phyloP scores from a whole-genome alignment of 108 stramenopile genomes.

The Cylindrotheca closterium region DNA sequence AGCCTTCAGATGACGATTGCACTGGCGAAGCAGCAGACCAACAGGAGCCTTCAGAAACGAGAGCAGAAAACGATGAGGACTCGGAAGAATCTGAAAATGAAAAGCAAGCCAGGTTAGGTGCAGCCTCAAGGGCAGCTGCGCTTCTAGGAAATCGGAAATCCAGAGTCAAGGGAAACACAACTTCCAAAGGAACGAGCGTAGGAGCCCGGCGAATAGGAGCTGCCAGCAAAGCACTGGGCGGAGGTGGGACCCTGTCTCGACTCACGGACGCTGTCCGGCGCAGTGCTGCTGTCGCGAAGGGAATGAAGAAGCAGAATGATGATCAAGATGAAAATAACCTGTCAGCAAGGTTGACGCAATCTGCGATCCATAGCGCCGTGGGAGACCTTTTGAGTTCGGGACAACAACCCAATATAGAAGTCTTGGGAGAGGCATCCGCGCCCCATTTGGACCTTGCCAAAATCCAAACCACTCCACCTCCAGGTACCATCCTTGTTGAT shows the following conservation, averaged over 20 bases:
- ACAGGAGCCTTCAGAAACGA: neutral
- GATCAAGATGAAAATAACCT: neutral
- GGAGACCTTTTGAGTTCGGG: slow-evolving; percentile 15
- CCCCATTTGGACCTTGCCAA: neutral
- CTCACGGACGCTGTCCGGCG: slow-evolving; percentile 24
- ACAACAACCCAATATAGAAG: slow-evolving; percentile 9
- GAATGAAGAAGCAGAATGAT: neutral
- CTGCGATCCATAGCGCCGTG: slow-evolving; percentile 14
- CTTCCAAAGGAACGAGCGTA: slow-evolving; percentile 23
- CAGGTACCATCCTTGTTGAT: slow-evolving; percentile 17
- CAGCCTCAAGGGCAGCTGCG: slow-evolving; percentile 10
- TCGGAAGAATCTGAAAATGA: neutral
- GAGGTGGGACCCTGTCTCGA: slow-evolving; percentile 1
- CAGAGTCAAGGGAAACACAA: neutral
- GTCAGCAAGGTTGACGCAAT: slow-evolving; percentile 2
- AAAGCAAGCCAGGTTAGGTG: neutral
- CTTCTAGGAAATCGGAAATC: neutral
- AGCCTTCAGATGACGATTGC: neutral
- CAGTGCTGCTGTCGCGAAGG: slow-evolving; percentile 7
- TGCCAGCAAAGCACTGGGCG: slow-evolving; percentile 23
- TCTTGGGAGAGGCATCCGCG: slow-evolving; percentile 11
- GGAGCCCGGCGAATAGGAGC: slow-evolving; percentile 31
- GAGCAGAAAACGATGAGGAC: neutral
- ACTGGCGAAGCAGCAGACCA: no score
- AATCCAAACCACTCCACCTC: slow-evolving; percentile 8